A percentile compares a stretch with the other conserved stretches of the same genome.
These are phyloP conservation scores for Bruguiera parviflora DNA, from an alignment of 345 rosid species.

Conservation along the genomic window DNA sequence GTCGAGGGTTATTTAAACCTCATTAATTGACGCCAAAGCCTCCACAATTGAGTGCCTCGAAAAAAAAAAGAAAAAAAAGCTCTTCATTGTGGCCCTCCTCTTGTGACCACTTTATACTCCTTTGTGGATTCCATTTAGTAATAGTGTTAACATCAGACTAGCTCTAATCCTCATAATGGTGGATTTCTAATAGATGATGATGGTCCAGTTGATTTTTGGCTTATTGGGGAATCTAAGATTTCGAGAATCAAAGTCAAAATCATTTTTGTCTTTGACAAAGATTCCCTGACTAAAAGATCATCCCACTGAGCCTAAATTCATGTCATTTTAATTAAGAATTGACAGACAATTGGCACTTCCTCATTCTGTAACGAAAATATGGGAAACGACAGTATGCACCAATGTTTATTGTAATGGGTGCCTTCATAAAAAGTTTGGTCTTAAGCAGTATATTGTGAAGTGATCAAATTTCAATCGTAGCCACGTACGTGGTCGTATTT, in stretches of 20 bases:
- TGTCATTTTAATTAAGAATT: too few relatives aligned
- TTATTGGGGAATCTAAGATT: constrained; percentile 1
- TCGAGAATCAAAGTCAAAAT: constrained; percentile 4
- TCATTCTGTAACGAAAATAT: too few relatives aligned
- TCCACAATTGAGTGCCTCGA: neutral
- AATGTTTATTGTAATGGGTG: too few relatives aligned
- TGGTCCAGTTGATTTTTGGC: neutral
- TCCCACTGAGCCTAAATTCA: neutral
- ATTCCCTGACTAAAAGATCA: neutral
- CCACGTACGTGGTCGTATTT: too few relatives aligned
- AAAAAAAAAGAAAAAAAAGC: neutral
- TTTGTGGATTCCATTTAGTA: constrained; percentile 2
- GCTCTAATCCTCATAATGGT: neutral
- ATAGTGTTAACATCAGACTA: neutral
- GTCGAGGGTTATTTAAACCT: neutral
- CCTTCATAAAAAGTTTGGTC: too few relatives aligned
- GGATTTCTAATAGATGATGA: neutral
- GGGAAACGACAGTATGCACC: too few relatives aligned
- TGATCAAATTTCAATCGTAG: too few relatives aligned
- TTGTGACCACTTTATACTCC: neutral
- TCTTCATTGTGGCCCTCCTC: neutral
- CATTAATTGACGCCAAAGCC: neutral
- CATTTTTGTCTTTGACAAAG: neutral
- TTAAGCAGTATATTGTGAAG: too few relatives aligned
- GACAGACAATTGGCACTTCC: too few relatives aligned